Evolutionary conservation across 2,329 filamentous ascomycete species (phyloP), one percentile per base, ranked within the genome.

Genomic region (Microsporum audouinii): DNA sequence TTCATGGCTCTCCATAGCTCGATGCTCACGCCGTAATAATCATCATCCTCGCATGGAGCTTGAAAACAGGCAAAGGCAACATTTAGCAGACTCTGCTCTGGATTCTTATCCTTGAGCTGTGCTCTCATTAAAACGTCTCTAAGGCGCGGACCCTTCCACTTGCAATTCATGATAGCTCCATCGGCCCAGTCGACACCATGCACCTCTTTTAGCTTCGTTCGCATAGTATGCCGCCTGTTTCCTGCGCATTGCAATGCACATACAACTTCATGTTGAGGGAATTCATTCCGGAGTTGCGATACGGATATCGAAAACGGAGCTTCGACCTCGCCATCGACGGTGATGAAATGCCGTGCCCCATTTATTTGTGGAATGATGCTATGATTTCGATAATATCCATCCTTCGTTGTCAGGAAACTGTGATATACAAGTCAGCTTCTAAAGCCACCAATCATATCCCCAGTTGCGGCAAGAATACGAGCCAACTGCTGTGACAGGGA

Each of bases 201-300:
- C 3, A 84, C 82, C 68, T 84, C 82, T 66, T 82, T 82, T 31
- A 84, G 70, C 64, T 78, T 73, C 0, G 80, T 84, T 31, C 82
- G 79, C 82, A 84, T 84, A 1, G 80, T 82, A 67, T 84, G 82
- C 8, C 82, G 77, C 5, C 83, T 73, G 65, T 84, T 85, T 23
- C 82, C 82, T 2, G 82, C 82, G 65, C 83, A 85, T 72, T 84
- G 81, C 1, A 85, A 72, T 1, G 80, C 79, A 63, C 80, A 82
- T n/a, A 79, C 73, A 10, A 85, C 78, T 61, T 73, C 76, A 66
- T 83, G 77, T 65, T 84, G 82, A 1, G 75, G 71, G 57, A 82
- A 79, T 3, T 77, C 68, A 3, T 73, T 71, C 58, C 72, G 65
- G 4, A 85, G 72, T 49, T 82, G 75, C 5, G 71, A 59, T 12